Evolutionary conservation across 1,284 basidiomycete genomes (phyloP).

Genomic region (Mycena citricolor): DNA sequence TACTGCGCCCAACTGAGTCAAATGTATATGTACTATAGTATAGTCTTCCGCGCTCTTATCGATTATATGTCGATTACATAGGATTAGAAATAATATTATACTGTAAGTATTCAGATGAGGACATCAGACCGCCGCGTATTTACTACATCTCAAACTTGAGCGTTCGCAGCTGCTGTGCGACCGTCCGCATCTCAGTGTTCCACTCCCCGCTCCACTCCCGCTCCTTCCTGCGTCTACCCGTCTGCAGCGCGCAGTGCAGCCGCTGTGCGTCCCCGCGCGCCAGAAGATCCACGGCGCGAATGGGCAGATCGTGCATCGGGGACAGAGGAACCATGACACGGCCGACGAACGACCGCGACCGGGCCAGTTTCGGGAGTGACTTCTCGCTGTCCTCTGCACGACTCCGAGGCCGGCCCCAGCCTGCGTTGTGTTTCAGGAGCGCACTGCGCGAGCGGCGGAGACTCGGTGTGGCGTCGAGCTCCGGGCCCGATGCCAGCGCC

Average conservation of each 20-base stretch:
- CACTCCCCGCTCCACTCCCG: slow-evolving; percentile 23
- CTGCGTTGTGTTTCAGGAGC: neutral
- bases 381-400: too few species aligned
- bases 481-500: slow-evolving; percentile 2
- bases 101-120: too few species aligned
- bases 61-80: too few species aligned
- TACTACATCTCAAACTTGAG: too few species aligned
- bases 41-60: too few species aligned
- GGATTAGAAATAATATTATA: too few species aligned
- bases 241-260: neutral
- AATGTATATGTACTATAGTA: too few species aligned
- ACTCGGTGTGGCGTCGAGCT: neutral
- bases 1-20: too few species aligned
- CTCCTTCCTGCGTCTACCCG: slow-evolving; percentile 12
- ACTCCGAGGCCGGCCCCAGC: too few species aligned
- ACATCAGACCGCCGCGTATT: too few species aligned
- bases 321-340: neutral
- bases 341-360: neutral
- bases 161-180: slow-evolving; percentile 7
- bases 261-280: neutral
- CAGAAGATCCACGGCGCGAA: neutral
- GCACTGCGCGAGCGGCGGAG: slow-evolving; percentile 1
- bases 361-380: neutral
- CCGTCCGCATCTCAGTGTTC: slow-evolving; percentile 14
- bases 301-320: too few species aligned